Evolutionary conservation across 371 early-diverging fungal genomes (phyloP), one percentile per base, ranked within the genome.

Genomic region (Mucor racemosus): DNA sequence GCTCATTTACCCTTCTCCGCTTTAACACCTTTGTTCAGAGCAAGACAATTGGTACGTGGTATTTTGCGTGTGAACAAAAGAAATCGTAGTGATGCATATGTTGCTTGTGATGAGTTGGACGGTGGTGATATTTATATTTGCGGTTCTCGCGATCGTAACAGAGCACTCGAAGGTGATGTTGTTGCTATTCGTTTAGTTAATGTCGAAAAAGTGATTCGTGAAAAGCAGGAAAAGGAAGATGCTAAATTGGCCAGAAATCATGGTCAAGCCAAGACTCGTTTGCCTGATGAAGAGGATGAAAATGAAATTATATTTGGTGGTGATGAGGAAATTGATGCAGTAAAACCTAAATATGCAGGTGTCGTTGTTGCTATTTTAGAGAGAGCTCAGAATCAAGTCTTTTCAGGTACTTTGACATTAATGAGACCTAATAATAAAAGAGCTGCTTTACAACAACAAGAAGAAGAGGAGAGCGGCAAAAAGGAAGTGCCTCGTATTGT

Each of bases 141-240:
- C 57, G 94, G 94, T 31, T 87, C 88, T 50, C 78, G 80, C 44
- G 84, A 86, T 58, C 89, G 95, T 55, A 97, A 97, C 80, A 90
- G 97, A 42, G 95, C 96, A 0, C 71, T 96, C 17, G 92, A 94
- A 58, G 95, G 94, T 5, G 97, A 97, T 70, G 78, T 89, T 6
- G 97, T 97, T 11, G 92, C 90, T 14, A 83, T 97, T 11, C 78
- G 86, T 62, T 67, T 95, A 35, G 83, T 97, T n/a, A 85, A 87
- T 64, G 90, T 88, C 0, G 86, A 85, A 5, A 92, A 90, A 63
- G 78, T 91, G 40, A 68, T 82, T 44, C 66, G 71, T 17, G 84
- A 86, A 53, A 89, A 88, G 80, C 73, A 76, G 54, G 83, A 81
- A 46, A 85, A 82, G 62, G 84, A 88, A 70, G 81, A 81, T 39